Conservation (phyloP, 1,284 basidiomycete species). For the Pholiota adiposa region DNA sequence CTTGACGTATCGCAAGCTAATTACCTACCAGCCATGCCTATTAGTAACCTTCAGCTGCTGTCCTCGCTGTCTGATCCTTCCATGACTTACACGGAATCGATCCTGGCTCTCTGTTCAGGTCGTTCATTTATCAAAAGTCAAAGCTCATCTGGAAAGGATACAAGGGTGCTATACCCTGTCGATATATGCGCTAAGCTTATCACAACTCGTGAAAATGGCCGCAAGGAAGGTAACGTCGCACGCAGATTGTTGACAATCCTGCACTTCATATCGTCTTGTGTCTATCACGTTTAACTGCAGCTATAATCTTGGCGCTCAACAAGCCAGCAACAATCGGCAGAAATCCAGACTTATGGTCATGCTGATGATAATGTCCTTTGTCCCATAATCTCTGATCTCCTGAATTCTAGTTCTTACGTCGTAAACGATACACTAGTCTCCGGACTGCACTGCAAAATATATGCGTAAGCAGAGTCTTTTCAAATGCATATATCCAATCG, state of each 20-base stretch:
- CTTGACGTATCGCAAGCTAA: neutral
- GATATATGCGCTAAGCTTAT: constrained; percentile 73
- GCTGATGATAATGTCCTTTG: neutral
- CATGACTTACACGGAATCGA: neutral
- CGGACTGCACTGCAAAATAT: constrained; percentile 75
- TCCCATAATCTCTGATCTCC: neutral
- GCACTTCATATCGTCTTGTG: neutral
- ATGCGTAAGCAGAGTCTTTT: constrained; percentile 58
- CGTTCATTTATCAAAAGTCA: constrained; percentile 1
- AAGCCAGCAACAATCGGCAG: constrained; percentile 71
- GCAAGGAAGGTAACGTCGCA: constrained; percentile 58
- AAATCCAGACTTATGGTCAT: constrained; percentile 57
- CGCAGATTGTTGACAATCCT: neutral
- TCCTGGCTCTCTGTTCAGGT: neutral
- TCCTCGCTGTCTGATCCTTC: neutral
- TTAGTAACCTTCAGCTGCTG: neutral
- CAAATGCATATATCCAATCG: neutral
- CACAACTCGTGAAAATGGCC: constrained; percentile 53
- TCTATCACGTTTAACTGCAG: constrained; percentile 30
- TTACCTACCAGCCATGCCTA: neutral
- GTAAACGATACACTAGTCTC: constrained; percentile 59
- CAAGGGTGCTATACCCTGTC: neutral
- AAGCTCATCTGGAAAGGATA: neutral
- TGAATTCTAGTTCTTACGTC: constrained; percentile 42
- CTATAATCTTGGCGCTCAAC: constrained; percentile 60